These are phyloP conservation scores for Knoxdaviesia capensis DNA, from an alignment of 2,329 filamentous ascomycete genomes.

Conservation along the genomic window DNA sequence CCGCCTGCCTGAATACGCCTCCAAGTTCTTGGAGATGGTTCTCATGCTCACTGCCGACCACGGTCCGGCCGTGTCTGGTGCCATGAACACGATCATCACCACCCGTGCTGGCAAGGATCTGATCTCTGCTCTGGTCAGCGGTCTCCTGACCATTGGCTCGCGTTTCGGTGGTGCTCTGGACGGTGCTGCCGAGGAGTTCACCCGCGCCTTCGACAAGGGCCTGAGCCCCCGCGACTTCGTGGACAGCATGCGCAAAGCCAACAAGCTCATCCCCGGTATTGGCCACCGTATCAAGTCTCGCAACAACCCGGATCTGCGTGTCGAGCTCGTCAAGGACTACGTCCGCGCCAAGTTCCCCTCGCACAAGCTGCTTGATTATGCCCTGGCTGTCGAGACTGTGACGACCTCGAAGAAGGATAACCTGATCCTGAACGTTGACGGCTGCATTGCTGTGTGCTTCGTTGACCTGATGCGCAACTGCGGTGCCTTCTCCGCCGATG, in stretches of 20 bases:
- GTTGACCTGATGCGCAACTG: conserved; percentile 95
- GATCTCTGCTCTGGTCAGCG: conserved; percentile 84
- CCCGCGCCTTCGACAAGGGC: conserved; percentile 93
- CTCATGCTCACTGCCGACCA: conserved; percentile 99
- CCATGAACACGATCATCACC: conserved; percentile 99
- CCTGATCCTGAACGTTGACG: conserved; percentile 97
- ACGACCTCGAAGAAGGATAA: conserved; percentile 99
- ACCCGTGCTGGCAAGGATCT: conserved; percentile 98
- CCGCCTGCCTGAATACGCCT: conserved; percentile 84
- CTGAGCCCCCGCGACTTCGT: conserved; percentile 97
- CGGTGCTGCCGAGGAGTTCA: conserved; percentile 95
- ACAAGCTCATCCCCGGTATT: conserved; percentile 99
- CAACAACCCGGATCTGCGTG: conserved; percentile 98
- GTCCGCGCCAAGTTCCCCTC: conserved; percentile 92
- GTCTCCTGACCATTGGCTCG: conserved; percentile 94
- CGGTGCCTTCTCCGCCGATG: conserved; percentile 86
- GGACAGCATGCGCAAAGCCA: conserved; percentile 97
- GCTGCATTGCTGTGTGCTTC: conserved; percentile 96
- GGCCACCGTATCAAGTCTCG: conserved; percentile 98
- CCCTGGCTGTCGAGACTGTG: conserved; percentile 90
- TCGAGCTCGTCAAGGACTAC: conserved; percentile 98
- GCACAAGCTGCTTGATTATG: conserved; percentile 97
- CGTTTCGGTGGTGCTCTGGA: conserved; percentile 97
- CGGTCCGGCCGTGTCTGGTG: conserved; percentile 95
- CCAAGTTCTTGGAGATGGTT: conserved; percentile 99